Evolutionary conservation across 805 yeast genomes (phyloP).

Genomic region (Kockiozyma suomiensis): DNA sequence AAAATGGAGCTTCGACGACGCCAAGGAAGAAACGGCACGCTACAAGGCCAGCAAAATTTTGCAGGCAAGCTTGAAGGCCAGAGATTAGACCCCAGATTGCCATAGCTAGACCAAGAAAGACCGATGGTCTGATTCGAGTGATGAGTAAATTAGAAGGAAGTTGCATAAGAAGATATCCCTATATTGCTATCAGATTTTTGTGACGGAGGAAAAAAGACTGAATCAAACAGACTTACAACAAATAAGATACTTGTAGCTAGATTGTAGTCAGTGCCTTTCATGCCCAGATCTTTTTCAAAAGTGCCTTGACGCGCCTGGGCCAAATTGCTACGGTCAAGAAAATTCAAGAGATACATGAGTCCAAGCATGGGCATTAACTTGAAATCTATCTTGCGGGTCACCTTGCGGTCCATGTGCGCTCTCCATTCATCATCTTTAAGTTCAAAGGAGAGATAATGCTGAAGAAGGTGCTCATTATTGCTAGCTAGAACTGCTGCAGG

Average conservation of each 20-base stretch:
- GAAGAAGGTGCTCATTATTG: background rate
- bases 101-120: constrained; percentile 46
- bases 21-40: constrained; percentile 46
- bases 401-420: constrained; percentile 11
- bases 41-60: constrained; percentile 47
- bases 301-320: constrained; percentile 52
- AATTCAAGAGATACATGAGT: constrained; percentile 38
- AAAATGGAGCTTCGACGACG: constrained; percentile 46
- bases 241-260: constrained; percentile 49
- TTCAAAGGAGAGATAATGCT: constrained; percentile 6
- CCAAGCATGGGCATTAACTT: constrained; percentile 36
- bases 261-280: constrained; percentile 49
- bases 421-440: constrained; percentile 24
- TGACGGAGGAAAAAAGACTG: constrained; percentile 43
- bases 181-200: constrained; percentile 33
- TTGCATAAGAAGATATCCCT: constrained; percentile 36
- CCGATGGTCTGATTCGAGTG: constrained; percentile 43
- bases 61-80: constrained; percentile 39
- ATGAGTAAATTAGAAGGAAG: constrained; percentile 34
- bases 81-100: constrained; percentile 44
- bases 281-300: constrained; percentile 46
- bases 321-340: constrained; percentile 52
- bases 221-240: constrained; percentile 46
- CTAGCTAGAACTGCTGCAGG: background rate
- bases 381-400: constrained; percentile 31